phyloP scores from a whole-genome alignment of 768 basidiomycete species.

The Mrakia hoshinonis region DNA sequence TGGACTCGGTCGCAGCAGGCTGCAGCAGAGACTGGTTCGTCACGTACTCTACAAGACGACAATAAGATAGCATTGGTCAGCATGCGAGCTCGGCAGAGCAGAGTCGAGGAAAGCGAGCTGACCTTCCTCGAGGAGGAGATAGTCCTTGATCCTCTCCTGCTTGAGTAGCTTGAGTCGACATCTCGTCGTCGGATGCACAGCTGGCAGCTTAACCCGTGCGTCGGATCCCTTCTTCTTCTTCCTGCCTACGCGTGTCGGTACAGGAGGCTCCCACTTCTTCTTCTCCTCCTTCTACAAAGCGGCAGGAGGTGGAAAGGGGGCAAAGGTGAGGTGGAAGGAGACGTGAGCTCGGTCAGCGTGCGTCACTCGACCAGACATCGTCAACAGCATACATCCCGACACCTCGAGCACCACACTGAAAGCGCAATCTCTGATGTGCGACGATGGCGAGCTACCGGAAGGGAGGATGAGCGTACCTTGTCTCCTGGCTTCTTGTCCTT shows the following conservation, averaged over 20 bases:
- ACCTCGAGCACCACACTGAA: neutral
- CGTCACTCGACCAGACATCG: too few relatives aligned
- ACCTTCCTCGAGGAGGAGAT: slow-evolving; percentile 69
- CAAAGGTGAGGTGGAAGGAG: neutral
- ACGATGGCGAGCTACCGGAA: neutral
- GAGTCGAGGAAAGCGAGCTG: slow-evolving; percentile 4
- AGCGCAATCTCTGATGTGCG: neutral
- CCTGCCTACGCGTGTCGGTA: slow-evolving; percentile 93
- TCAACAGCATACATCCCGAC: neutral
- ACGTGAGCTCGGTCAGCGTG: slow-evolving; percentile 4
- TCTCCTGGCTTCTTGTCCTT: slow-evolving; percentile 28
- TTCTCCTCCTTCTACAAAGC: slow-evolving; percentile 42
- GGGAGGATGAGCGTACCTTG: slow-evolving; percentile 18
- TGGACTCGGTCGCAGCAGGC: slow-evolving; percentile 64
- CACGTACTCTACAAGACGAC: slow-evolving; percentile 34
- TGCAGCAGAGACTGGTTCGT: slow-evolving; percentile 38
- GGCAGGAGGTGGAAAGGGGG: neutral
- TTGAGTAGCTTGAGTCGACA: slow-evolving; percentile 92
- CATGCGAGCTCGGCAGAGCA: too few relatives aligned
- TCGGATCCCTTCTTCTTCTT: slow-evolving; percentile 91
- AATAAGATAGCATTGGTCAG: neutral
- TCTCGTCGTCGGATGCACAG: slow-evolving; percentile 86
- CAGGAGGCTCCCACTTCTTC: slow-evolving; percentile 98
- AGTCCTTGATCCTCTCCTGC: slow-evolving; percentile 97
- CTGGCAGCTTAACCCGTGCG: slow-evolving; percentile 77